A percentile compares a stretch with the other conserved stretches of the same genome.
phyloP scores from a whole-genome alignment of 305 asterid genomes.

The Plantago coronopus region DNA sequence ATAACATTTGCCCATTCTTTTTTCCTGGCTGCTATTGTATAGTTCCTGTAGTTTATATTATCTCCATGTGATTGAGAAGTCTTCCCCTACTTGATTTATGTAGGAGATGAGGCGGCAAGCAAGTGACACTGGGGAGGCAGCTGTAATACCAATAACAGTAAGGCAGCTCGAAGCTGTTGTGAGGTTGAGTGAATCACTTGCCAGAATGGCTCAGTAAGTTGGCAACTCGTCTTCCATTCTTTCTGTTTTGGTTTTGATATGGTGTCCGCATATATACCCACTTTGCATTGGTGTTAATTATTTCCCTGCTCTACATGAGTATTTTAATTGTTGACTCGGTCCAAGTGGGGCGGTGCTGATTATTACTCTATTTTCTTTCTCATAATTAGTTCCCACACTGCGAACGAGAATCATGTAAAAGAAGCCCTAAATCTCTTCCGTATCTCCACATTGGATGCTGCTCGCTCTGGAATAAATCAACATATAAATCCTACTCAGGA shows the following conservation, averaged over 20 bases:
- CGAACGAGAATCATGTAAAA: conserved; percentile 68
- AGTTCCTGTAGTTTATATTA: conserved; percentile 8
- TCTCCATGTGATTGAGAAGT: conserved; percentile 10
- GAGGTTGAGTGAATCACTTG: conserved; percentile 91
- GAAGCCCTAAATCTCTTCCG: conserved; percentile 90
- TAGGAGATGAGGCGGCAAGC: conserved; percentile 94
- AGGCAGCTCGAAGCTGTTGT: conserved; percentile 96
- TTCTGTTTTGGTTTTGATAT: too few species aligned
- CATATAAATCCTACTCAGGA: conserved; percentile 84
- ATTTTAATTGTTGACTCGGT: background rate
- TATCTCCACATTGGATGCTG: conserved; percentile 92
- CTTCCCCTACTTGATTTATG: conserved; percentile 21
- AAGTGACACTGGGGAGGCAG: conserved; percentile 83
- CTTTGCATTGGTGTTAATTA: too few species aligned
- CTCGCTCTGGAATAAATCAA: conserved; percentile 78
- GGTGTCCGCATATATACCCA: too few species aligned
- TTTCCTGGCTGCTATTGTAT: background rate
- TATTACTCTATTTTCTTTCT: conserved; percentile 16
- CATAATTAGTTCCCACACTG: conserved; percentile 56
- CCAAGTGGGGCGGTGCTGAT: conserved; percentile 12
- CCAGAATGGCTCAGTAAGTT: conserved; percentile 92
- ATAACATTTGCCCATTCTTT: background rate
- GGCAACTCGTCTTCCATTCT: background rate
- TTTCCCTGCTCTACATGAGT: background rate
- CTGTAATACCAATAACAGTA: conserved; percentile 91